Base-by-base conservation (phyloP, 2,329 filamentous ascomycete genomes). In the Diaporthe sp. region DNA sequence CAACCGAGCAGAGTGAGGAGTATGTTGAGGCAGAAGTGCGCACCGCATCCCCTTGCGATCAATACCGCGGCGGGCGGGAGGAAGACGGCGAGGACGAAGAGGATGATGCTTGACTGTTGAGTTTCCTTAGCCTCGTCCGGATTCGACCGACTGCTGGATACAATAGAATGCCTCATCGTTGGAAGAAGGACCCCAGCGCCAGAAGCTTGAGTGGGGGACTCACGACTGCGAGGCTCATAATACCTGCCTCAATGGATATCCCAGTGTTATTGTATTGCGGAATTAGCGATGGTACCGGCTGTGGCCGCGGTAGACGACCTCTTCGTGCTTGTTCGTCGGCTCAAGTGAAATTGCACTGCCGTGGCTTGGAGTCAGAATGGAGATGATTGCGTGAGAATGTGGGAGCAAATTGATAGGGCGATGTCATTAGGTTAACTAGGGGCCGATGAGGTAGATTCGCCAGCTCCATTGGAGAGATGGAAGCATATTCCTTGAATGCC, bases 1-100 rank as follows among this genome's bases (percentile, higher is more conserved):
- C 72, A 74, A 0, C 22, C 72, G 9, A 74, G 42, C 5, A 74
- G n/a, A 10, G 72, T 74, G 3, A 74, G 61, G 3, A 74, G 72
- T 57, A 74, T 74, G 61, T 74, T 74, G 28, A 74, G 51, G 53
- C 72, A 74, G 22, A 74, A 74, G 55, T 67, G 55, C 4, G 72
- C 72, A 2, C 72, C 72, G n/a, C 72, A 74, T 25, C 72, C 72
- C n/a, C 34, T 49, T 7, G 67, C 51, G 9, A 74, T 17, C 39
- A 74, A 10, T 9, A 74, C 72, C 13, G 72, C 28, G 4, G 61
- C 72, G 15, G 72, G 72, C 5, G 72, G 72, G 28, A 74, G 61
- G 42, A 74, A 60, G 7, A 74, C 25, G 31, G 72, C 72, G 55
- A 74, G 72, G 2, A 74, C 44, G 37, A 68, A 74, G 28, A 74